These are phyloP conservation scores for Cardiospermum halicacabum DNA, from an alignment of 345 rosid species.

Conservation along the genomic window DNA sequence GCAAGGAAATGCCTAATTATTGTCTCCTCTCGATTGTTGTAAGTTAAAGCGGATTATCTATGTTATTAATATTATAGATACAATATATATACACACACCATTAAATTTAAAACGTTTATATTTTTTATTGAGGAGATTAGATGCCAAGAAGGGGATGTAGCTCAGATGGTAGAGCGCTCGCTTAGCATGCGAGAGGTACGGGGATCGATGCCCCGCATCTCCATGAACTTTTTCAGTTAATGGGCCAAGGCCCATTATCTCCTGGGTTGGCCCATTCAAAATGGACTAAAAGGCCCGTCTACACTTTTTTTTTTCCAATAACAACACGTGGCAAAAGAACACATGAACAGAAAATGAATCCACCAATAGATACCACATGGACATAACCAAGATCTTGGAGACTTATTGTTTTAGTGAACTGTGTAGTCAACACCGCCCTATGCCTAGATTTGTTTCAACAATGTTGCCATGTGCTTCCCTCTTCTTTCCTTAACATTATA, in stretches of 20 bases:
- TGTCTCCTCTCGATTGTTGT: constrained; percentile 8
- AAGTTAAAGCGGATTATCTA: neutral
- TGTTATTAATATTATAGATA: too few relatives aligned
- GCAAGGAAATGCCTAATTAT: constrained; percentile 15
- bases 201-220: constrained; percentile 22
- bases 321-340: neutral
- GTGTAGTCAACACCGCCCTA: neutral
- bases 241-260: too few relatives aligned
- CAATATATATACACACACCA: too few relatives aligned
- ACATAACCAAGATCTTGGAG: neutral
- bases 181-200: constrained; percentile 61
- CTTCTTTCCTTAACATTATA: neutral
- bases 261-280: too few relatives aligned
- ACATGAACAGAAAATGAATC: neutral
- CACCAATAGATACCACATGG: neutral
- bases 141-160: constrained; percentile 42
- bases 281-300: too few relatives aligned
- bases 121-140: neutral
- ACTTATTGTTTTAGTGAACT: neutral
- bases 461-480: constrained; percentile 9
- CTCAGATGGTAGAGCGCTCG: constrained; percentile 77
- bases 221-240: neutral
- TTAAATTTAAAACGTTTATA: too few relatives aligned
- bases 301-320: too few relatives aligned
- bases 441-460: neutral